Conservation (phyloP, 2,329 filamentous ascomycete genomes). For the Alternaria triticina region DNA sequence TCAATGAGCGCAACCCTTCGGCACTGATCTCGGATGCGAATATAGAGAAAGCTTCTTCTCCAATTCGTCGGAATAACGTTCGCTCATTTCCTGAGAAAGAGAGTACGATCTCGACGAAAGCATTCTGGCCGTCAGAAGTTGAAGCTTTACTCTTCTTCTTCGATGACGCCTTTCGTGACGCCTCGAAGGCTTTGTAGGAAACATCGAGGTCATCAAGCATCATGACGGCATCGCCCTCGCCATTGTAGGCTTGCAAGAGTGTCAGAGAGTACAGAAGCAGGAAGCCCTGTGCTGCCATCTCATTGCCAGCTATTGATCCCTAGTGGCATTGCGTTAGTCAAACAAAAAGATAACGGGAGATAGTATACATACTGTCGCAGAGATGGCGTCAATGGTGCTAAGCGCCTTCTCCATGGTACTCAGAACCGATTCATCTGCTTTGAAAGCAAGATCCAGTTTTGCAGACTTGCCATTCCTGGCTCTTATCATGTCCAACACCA, state of each 20-base stretch:
- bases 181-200: constrained; percentile 60
- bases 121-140: constrained; percentile 30
- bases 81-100: constrained; percentile 88
- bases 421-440: constrained; percentile 54
- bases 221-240: constrained; percentile 82
- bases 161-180: constrained; percentile 70
- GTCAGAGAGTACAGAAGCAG: constrained; percentile 83
- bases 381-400: constrained; percentile 37
- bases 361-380: constrained; percentile 25
- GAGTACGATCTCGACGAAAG: constrained; percentile 84
- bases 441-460: constrained; percentile 54
- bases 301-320: constrained; percentile 36
- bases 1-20: constrained; percentile 71
- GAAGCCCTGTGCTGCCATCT: constrained; percentile 65
- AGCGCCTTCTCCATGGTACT: constrained; percentile 46
- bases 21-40: constrained; percentile 78
- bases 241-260: constrained; percentile 87
- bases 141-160: constrained; percentile 50
- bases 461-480: constrained; percentile 36
- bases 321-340: constrained; percentile 18
- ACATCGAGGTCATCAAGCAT: constrained; percentile 82
- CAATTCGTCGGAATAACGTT: constrained; percentile 81
- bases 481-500: constrained; percentile 39
- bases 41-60: constrained; percentile 84
- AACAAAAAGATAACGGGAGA: not conserved